Percentiles rank a stretch among this genome's conserved stretches.
Evolutionary conservation across 2,329 filamentous ascomycete species (phyloP).

Genomic region (Neophaeococcomyces aloes): DNA sequence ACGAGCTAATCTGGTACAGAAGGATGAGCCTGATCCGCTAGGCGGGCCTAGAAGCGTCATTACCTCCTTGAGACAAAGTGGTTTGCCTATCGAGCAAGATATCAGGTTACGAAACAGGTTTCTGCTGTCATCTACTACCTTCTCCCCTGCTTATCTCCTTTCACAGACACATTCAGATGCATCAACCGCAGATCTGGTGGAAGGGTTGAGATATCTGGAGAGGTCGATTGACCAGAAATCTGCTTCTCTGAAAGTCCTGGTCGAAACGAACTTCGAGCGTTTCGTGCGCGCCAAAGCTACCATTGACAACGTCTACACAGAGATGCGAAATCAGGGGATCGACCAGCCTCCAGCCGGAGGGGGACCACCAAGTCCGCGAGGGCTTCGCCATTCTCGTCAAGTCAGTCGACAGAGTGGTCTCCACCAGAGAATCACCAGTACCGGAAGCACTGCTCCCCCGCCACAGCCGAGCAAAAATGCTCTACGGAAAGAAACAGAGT

Average conservation of each 20-base stretch:
- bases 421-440: conserved; percentile 46
- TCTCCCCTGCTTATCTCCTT: conserved; percentile 80
- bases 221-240: conserved; percentile 96
- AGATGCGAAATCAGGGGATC: conserved; percentile 71
- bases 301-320: conserved; percentile 96
- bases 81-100: conserved; percentile 77
- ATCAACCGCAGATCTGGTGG: conserved; percentile 68
- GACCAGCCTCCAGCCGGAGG: conserved; percentile 27
- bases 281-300: conserved; percentile 96
- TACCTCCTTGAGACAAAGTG: conserved; percentile 62
- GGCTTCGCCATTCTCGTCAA: conserved; percentile 48
- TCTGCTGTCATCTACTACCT: conserved; percentile 87
- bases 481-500: conserved; percentile 82
- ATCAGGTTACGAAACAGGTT: conserved; percentile 75
- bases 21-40: conserved; percentile 85
- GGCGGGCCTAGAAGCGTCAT: conserved; percentile 84
- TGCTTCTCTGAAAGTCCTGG: conserved; percentile 86
- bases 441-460: conserved; percentile 30
- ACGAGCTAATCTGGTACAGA: conserved; percentile 68
- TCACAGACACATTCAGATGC: conserved; percentile 82
- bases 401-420: conserved; percentile 52
- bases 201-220: conserved; percentile 75
- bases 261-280: conserved; percentile 95
- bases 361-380: conserved; percentile 27
- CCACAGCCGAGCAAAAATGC: conserved; percentile 67